phyloP scores from a whole-genome alignment of 1,284 basidiomycete genomes.

The Pyrrhoderma lamaoense region DNA sequence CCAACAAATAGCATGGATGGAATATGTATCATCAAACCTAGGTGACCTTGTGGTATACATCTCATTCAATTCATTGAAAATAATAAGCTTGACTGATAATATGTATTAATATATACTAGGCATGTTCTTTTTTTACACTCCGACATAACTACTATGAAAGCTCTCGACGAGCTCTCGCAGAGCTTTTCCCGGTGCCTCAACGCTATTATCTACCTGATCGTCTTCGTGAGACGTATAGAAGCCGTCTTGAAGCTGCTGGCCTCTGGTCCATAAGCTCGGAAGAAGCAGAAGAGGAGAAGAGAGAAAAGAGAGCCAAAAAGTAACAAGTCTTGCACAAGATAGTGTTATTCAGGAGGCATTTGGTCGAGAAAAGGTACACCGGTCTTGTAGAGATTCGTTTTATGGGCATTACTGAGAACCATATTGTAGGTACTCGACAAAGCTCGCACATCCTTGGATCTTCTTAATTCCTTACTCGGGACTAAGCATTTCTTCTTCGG shows the following conservation, averaged over 20 bases:
- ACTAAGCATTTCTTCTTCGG: conserved; percentile 46
- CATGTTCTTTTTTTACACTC: conserved; percentile 54
- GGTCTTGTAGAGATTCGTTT: background rate
- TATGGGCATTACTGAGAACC: background rate
- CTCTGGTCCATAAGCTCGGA: conserved; percentile 52
- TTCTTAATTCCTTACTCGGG: conserved; percentile 49
- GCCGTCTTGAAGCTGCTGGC: conserved; percentile 53
- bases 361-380: conserved; percentile 55
- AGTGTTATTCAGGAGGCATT: conserved; percentile 39
- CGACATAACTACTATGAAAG: conserved; percentile 54
- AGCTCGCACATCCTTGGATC: conserved; percentile 46
- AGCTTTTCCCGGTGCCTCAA: conserved; percentile 57
- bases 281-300: conserved; percentile 31
- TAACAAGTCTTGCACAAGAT: conserved; percentile 29
- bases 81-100: no score
- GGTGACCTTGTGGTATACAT: conserved; percentile 61
- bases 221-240: conserved; percentile 47
- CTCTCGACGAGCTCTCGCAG: conserved; percentile 46
- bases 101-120: conserved; percentile 29
- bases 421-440: conserved; percentile 49
- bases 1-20: conserved; percentile 50
- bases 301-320: conserved; percentile 20
- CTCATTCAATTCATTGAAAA: no score
- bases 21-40: conserved; percentile 57
- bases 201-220: conserved; percentile 64